These are phyloP conservation scores for Phlebopus sp. DNA, from an alignment of 1,284 basidiomycete genomes.

Conservation along the genomic window DNA sequence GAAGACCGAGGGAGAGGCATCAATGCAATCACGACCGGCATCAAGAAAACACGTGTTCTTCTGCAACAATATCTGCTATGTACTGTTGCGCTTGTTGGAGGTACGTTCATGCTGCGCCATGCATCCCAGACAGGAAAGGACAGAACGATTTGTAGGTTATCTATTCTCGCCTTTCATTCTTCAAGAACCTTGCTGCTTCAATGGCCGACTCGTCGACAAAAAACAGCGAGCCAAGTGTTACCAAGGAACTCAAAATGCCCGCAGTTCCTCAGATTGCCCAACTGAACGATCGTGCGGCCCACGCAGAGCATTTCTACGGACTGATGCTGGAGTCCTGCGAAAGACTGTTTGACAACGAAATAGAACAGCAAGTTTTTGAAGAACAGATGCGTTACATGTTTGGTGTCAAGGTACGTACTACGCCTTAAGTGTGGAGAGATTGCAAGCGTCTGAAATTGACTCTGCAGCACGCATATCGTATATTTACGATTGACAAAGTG, in stretches of 20 bases:
- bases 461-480: constrained; percentile 68
- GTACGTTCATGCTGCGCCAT: constrained; percentile 40
- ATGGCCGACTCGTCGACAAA: constrained; percentile 36
- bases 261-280: constrained; percentile 11
- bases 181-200: constrained; percentile 70
- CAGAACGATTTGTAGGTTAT: constrained; percentile 54
- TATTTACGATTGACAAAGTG: constrained; percentile 93
- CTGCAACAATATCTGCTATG: constrained; percentile 88
- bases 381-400: constrained; percentile 92
- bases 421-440: background rate
- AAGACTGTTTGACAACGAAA: constrained; percentile 87
- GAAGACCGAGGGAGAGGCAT: constrained; percentile 23
- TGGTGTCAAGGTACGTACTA: constrained; percentile 62
- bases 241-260: constrained; percentile 36
- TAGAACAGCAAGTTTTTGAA: constrained; percentile 86
- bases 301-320: constrained; percentile 71
- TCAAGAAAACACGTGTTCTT: constrained; percentile 71
- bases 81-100: constrained; percentile 80
- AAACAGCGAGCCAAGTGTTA: constrained; percentile 25
- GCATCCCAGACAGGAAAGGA: constrained; percentile 4
- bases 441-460: background rate
- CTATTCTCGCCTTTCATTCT: constrained; percentile 79
- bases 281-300: constrained; percentile 23
- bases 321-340: constrained; percentile 87
- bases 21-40: constrained; percentile 20